A percentile compares a stretch with the other conserved stretches of the same genome.
These are phyloP conservation scores for Lodderomyces parapsilosis DNA, from an alignment of 1,139 yeast genomes.

Conservation along the genomic window DNA sequence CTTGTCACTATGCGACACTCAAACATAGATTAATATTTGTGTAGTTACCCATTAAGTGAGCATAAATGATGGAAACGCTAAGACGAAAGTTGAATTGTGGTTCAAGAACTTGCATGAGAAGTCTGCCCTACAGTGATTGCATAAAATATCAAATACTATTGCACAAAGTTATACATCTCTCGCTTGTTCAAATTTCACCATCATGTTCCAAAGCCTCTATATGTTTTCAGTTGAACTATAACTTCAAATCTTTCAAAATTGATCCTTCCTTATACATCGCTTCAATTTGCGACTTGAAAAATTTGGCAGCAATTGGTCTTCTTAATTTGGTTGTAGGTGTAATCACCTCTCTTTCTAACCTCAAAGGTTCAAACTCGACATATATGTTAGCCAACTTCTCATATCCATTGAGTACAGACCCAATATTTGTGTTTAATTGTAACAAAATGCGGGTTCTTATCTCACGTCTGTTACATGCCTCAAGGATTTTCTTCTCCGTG, in stretches of 20 bases:
- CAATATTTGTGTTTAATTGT: slow-evolving; percentile 28
- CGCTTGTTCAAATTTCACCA: no score
- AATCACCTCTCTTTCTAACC: slow-evolving; percentile 36
- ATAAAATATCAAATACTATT: no score
- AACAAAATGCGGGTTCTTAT: slow-evolving; percentile 25
- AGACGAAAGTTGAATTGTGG: no score
- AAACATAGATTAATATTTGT: no score
- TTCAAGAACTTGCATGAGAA: no score
- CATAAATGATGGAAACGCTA: no score
- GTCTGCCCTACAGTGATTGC: no score
- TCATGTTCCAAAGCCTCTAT: no score
- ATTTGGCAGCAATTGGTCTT: slow-evolving; percentile 36
- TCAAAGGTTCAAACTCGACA: slow-evolving; percentile 39
- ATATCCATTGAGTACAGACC: slow-evolving; percentile 27
- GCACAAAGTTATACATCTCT: no score
- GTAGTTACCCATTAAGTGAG: no score
- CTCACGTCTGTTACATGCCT: slow-evolving; percentile 24
- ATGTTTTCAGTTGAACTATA: no score
- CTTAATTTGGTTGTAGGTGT: slow-evolving; percentile 45
- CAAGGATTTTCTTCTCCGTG: slow-evolving; percentile 20
- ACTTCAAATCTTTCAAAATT: slow-evolving; percentile 20
- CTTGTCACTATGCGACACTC: no score
- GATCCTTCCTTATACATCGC: slow-evolving; percentile 29
- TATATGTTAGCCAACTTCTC: slow-evolving; percentile 38
- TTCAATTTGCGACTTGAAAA: slow-evolving; percentile 23